A percentile compares a stretch with the other conserved stretches of the same genome.
Evolutionary conservation across 106 monocot species (phyloP).

Genomic region (Acanthochlamys bracteata): DNA sequence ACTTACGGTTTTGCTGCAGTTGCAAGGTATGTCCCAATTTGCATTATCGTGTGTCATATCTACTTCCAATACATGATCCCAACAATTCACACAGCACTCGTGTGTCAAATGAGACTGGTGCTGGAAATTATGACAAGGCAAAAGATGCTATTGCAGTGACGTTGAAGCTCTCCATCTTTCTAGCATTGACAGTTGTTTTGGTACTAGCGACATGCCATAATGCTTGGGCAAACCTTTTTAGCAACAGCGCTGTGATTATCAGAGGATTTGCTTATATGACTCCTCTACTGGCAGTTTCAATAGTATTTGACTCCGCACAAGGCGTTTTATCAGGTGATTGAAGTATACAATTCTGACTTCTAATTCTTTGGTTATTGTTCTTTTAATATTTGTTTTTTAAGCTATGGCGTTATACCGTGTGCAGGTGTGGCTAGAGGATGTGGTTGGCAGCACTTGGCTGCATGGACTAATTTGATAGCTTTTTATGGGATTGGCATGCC

Average conservation of each 20-base stretch:
- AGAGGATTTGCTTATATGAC: conserved; percentile 50
- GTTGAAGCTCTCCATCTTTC: conserved; percentile 49
- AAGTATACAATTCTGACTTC: background rate
- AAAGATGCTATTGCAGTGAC: conserved; percentile 59
- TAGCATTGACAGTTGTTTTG: conserved; percentile 29
- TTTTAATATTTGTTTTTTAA: background rate
- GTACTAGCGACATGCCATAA: conserved; percentile 36
- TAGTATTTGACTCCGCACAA: conserved; percentile 71
- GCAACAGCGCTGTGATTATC: conserved; percentile 36
- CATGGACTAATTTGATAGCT: conserved; percentile 67
- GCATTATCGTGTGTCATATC: no score
- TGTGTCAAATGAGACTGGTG: conserved; percentile 77
- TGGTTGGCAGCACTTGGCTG: conserved; percentile 88
- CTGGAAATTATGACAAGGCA: conserved; percentile 48
- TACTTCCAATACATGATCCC: background rate
- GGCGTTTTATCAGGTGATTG: conserved; percentile 67
- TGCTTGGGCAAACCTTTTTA: conserved; percentile 61
- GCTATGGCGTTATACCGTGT: background rate
- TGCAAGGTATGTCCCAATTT: conserved; percentile 50
- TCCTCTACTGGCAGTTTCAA: conserved; percentile 44
- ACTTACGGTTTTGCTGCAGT: conserved; percentile 83
- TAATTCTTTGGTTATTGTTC: background rate
- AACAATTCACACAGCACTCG: conserved; percentile 39
- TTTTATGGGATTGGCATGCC: conserved; percentile 74
- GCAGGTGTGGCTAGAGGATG: conserved; percentile 86